Conservation (phyloP, 768 basidiomycete genomes). For the Leccinellum albellum region DNA sequence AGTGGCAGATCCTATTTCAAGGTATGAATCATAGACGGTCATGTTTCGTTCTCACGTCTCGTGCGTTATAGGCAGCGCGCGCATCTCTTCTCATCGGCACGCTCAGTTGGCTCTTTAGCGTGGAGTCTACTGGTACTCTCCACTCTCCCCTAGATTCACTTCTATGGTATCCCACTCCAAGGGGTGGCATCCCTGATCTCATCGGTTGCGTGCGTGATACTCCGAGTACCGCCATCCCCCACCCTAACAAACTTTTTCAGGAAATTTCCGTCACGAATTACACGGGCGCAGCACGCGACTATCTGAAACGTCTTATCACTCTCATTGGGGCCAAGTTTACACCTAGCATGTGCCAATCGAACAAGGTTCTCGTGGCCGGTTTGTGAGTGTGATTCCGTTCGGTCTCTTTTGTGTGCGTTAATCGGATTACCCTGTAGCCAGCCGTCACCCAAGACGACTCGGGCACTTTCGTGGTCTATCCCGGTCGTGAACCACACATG, state of each 20-base stretch:
- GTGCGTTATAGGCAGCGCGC: conserved; percentile 49
- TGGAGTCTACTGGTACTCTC: conserved; percentile 58
- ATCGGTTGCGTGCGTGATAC: conserved; percentile 49
- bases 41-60: not conserved
- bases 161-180: conserved; percentile 81
- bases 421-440: conserved; percentile 25
- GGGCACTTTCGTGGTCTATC: conserved; percentile 77
- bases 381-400: conserved; percentile 47
- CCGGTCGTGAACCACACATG: conserved; percentile 87
- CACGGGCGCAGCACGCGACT: conserved; percentile 81
- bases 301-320: conserved; percentile 77
- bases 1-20: conserved; percentile 66
- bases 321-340: conserved; percentile 79
- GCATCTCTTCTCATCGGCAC: conserved; percentile 55
- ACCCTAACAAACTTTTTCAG: conserved; percentile 34
- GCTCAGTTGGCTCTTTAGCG: conserved; percentile 79
- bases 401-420: not conserved
- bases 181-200: conserved; percentile 56
- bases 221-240: not conserved
- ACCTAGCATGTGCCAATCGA: conserved; percentile 71
- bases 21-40: conserved; percentile 36
- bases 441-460: conserved; percentile 56
- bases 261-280: conserved; percentile 87
- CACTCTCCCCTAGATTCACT: conserved; percentile 69
- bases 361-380: conserved; percentile 81